Evolutionary conservation across 257 asterid species (phyloP).

Genomic region (Osmanthus fragrans): DNA sequence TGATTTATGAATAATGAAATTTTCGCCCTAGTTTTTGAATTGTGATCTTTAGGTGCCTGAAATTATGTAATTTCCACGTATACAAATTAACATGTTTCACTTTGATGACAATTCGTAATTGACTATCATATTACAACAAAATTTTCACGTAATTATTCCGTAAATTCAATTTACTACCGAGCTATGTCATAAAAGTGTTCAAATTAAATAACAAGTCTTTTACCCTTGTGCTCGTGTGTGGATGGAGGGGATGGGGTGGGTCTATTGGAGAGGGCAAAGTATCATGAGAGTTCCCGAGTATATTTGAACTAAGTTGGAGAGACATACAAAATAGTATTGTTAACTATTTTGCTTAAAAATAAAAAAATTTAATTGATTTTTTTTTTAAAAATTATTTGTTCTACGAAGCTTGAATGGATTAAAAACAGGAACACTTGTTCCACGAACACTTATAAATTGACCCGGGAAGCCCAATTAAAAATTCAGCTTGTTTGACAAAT

Average conservation of each 20-base stretch:
- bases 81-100: too few species aligned
- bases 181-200: neutral
- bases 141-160: conserved; percentile 4
- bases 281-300: conserved; percentile 10
- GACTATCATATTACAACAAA: conserved; percentile 11
- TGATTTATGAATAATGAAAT: too few species aligned
- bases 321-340: neutral
- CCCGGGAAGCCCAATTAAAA: too few species aligned
- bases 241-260: neutral
- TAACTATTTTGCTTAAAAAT: neutral
- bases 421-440: neutral
- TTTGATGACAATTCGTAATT: too few species aligned
- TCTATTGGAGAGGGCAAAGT: conserved; percentile 24
- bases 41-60: too few species aligned
- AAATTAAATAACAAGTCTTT: conserved; percentile 27
- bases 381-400: conserved; percentile 17
- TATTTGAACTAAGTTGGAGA: conserved; percentile 14
- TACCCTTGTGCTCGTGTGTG: conserved; percentile 9
- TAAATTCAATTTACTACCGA: neutral
- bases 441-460: too few species aligned
- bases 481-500: too few species aligned
- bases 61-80: too few species aligned
- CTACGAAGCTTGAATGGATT: neutral
- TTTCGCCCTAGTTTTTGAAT: too few species aligned
- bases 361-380: conserved; percentile 2